Percentiles rank a stretch among this genome's conserved stretches.
These are phyloP conservation scores for Brachypodium distachyon DNA, from an alignment of 202 grass and related monocot genomes.

Conservation along the genomic window DNA sequence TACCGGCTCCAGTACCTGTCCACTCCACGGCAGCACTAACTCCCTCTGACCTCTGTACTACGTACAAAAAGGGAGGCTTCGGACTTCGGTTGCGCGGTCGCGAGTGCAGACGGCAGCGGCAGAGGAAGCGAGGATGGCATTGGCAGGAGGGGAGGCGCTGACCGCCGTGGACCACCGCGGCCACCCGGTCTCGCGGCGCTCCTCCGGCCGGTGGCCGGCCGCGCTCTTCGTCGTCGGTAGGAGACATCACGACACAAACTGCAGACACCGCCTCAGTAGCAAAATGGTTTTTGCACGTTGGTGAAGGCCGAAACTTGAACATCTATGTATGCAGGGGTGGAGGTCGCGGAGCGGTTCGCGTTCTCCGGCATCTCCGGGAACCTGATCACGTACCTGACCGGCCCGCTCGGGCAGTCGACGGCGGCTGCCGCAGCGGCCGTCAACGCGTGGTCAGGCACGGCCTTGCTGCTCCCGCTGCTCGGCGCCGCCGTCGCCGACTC, in stretches of 20 bases:
- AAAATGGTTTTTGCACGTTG: not conserved
- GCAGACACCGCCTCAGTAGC: not conserved
- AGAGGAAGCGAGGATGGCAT: not conserved
- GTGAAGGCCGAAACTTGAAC: not conserved
- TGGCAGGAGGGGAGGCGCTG: not conserved
- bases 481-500: slow-evolving; percentile 45
- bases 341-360: slow-evolving; percentile 48
- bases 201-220: slow-evolving; percentile 37
- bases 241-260: not conserved
- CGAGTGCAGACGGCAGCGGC: not conserved
- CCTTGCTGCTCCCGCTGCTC: slow-evolving; percentile 44
- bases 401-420: slow-evolving; percentile 38
- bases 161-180: slow-evolving; percentile 17
- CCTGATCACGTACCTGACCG: slow-evolving; percentile 57
- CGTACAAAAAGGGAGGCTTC: too few species aligned
- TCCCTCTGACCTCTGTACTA: not conserved
- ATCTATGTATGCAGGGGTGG: slow-evolving; percentile 24
- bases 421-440: slow-evolving; percentile 36
- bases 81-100: too few species aligned
- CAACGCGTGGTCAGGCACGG: slow-evolving; percentile 38
- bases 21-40: not conserved
- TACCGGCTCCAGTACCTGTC: not conserved
- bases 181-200: not conserved
- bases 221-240: slow-evolving; percentile 49
- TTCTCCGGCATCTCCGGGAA: slow-evolving; percentile 38